A percentile compares a stretch with the other conserved stretches of the same genome.
phyloP scores from a whole-genome alignment of 2,329 filamentous ascomycete species.

The Venturia asperata region DNA sequence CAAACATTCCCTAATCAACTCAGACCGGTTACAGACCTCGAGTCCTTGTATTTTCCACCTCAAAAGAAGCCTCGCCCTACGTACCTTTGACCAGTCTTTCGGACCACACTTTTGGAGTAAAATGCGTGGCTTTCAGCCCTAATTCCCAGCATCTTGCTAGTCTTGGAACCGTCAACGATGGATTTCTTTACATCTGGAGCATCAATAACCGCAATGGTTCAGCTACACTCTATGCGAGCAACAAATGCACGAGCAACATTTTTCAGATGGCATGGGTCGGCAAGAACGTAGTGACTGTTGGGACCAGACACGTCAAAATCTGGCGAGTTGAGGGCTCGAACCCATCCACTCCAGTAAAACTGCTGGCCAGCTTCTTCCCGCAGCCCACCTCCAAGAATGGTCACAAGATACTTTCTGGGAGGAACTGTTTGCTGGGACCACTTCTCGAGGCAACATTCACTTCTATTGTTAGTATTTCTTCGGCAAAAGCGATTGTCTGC shows the following conservation, averaged over 20 bases:
- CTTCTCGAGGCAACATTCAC: constrained; percentile 81
- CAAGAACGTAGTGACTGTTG: constrained; percentile 72
- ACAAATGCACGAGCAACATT: constrained; percentile 84
- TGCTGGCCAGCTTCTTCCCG: constrained; percentile 31
- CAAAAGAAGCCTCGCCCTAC: constrained; percentile 68
- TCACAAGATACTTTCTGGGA: constrained; percentile 68
- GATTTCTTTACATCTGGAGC: constrained; percentile 86
- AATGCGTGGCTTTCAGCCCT: constrained; percentile 79
- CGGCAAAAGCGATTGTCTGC: constrained; percentile 71
- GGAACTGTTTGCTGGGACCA: constrained; percentile 78
- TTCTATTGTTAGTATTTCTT: constrained; percentile 64
- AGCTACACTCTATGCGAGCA: constrained; percentile 73
- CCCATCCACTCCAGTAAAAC: constrained; percentile 42
- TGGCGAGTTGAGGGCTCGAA: constrained; percentile 73
- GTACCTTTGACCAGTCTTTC: constrained; percentile 75
- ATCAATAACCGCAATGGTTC: constrained; percentile 76
- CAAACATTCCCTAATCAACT: constrained; percentile 26
- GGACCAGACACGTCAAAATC: constrained; percentile 85
- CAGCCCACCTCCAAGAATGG: constrained; percentile 36
- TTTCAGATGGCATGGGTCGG: constrained; percentile 89
- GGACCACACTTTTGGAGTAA: constrained; percentile 86
- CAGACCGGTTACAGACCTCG: constrained; percentile 85
- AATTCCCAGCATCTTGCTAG: constrained; percentile 84
- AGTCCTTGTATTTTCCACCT: constrained; percentile 80
- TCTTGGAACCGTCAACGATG: constrained; percentile 82